phyloP scores from a whole-genome alignment of 2,329 filamentous ascomycete genomes.

The Cordyceps militaris region DNA sequence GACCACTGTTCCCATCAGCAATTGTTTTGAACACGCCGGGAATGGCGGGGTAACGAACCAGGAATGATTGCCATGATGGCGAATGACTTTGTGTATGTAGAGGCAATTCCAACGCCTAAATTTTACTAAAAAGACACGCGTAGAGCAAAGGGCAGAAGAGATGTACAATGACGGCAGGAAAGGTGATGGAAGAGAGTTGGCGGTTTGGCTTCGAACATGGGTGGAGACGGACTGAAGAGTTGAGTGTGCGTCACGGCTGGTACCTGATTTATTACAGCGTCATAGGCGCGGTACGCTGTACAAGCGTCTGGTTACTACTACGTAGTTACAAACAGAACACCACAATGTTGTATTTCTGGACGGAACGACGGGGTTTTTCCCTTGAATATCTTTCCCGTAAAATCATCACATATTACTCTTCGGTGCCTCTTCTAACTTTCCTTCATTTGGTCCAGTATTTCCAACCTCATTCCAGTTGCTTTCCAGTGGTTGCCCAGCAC shows the following conservation, averaged over 20 bases:
- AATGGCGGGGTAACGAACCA: conserved; percentile 34
- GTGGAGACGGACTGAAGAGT: conserved; percentile 14
- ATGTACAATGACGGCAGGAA: neutral
- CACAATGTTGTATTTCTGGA: neutral
- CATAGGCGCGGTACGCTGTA: neutral
- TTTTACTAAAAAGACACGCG: neutral
- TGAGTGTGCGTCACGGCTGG: conserved; percentile 27
- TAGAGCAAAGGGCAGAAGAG: neutral
- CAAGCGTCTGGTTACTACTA: neutral
- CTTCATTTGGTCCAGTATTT: too few relatives aligned
- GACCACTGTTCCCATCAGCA: conserved; percentile 51
- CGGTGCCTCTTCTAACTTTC: too few relatives aligned
- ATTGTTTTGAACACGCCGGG: conserved; percentile 1
- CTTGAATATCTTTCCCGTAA: too few relatives aligned
- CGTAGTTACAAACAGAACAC: neutral
- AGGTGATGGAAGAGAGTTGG: neutral
- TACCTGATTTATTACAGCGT: conserved; percentile 21
- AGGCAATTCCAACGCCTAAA: neutral
- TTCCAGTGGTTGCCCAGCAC: neutral
- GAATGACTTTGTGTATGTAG: conserved; percentile 10
- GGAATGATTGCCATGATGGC: conserved; percentile 51
- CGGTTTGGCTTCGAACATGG: conserved; percentile 9
- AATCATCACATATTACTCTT: too few relatives aligned
- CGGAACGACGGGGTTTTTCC: too few relatives aligned
- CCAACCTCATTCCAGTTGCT: too few relatives aligned